Conservation (phyloP, 352 stramenopile genomes). For the Pythium brachiatum region DNA sequence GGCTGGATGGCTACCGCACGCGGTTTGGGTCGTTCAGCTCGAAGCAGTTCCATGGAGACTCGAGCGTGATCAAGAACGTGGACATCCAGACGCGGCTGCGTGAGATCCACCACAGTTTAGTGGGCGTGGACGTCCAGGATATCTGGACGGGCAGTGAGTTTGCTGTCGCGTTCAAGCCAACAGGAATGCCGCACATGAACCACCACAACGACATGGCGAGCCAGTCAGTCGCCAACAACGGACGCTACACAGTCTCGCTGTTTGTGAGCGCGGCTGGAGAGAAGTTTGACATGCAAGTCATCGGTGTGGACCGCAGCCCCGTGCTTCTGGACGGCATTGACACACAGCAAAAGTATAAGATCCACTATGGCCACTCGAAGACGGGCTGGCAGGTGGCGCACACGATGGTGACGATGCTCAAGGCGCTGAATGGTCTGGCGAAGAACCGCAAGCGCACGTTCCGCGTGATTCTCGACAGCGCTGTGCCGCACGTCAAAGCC, state of each 20-base stretch:
- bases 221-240: slow-evolving; percentile 20
- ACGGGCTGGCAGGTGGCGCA: slow-evolving; percentile 77
- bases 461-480: slow-evolving; percentile 76
- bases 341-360: slow-evolving; percentile 57
- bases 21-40: slow-evolving; percentile 82
- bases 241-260: slow-evolving; percentile 70
- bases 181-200: background rate
- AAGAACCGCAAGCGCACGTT: slow-evolving; percentile 75
- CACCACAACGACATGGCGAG: slow-evolving; percentile 7
- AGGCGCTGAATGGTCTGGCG: slow-evolving; percentile 70
- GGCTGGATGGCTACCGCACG: slow-evolving; percentile 83
- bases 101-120: slow-evolving; percentile 72
- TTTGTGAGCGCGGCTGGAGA: slow-evolving; percentile 76
- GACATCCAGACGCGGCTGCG: slow-evolving; percentile 83
- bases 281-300: slow-evolving; percentile 81
- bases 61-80: slow-evolving; percentile 80
- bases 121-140: slow-evolving; percentile 60
- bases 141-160: slow-evolving; percentile 83
- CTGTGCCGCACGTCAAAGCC: slow-evolving; percentile 81
- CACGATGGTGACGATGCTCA: slow-evolving; percentile 77
- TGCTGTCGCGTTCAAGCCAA: slow-evolving; percentile 58
- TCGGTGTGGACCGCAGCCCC: slow-evolving; percentile 61
- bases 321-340: slow-evolving; percentile 60
- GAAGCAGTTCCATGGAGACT: slow-evolving; percentile 52
- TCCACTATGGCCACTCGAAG: slow-evolving; percentile 82